Evolutionary conservation across 306 rosid species (phyloP), one percentile per base, ranked within the genome.

Genomic region (Datisca glomerata): DNA sequence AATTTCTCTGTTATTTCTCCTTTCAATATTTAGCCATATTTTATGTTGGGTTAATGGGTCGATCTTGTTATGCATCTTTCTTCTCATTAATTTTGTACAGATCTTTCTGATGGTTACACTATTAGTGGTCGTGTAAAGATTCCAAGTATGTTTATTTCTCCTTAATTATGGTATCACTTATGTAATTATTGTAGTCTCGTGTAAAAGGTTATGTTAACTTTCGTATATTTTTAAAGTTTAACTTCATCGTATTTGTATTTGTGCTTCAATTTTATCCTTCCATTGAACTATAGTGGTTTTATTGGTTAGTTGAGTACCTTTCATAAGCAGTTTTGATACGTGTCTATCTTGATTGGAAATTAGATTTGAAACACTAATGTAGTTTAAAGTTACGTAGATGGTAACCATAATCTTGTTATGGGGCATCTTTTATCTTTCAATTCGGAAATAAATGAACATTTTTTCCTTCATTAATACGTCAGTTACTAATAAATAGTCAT

Each of bases 111-210:
- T 34, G 96, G 99, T 6, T 73, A 59, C 78, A 59, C 85, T 12
- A 81, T 91, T 43, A 72, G 63, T 45, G 96, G 99, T 56, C 94
- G 92, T 42, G 96, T 81, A 47, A 91, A 58, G 82, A 80, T 91
- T 55, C 82, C 73, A 1, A 42, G 99, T 91, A 76, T 17, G 93
- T 53, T 42, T 50, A 41, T 56, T 23, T 45, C 41, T 6, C 36
- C 21, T 21, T 38, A 42, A 15, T 43, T 29, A 4, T 16, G 33
- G 12, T 1, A 38, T 59, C 38, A 24, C 25, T 29, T 47, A 12
- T 16, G 21, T 18, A 13, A 11, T 27, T 24, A 48, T 53, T 14
- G n/a, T n/a, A n/a, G n/a, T n/a, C n/a, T n/a, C n/a, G n/a, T n/a
- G n/a, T n/a, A n/a, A n/a, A n/a, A n/a, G n/a, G n/a, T n/a, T 3